Conservation (phyloP, 176 grass and related monocot species). For the Avena eriantha region DNA sequence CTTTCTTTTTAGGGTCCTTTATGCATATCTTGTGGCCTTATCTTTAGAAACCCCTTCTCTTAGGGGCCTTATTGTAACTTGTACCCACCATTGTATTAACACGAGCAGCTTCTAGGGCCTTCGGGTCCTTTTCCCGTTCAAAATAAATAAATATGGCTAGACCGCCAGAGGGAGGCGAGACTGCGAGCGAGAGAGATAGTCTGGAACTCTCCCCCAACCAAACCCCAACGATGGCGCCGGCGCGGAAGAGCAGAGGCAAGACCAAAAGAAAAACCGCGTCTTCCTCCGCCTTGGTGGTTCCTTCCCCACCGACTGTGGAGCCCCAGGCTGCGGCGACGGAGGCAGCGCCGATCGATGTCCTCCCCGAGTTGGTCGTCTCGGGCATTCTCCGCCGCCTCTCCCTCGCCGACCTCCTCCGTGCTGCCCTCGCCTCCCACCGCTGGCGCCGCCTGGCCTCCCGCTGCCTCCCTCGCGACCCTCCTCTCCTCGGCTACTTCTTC, state of each 20-base stretch:
- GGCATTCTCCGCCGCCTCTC: slow-evolving; percentile 12
- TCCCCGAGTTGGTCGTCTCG: not conserved
- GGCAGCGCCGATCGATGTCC: not conserved
- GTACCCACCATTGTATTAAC: no score
- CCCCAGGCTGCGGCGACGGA: not conserved
- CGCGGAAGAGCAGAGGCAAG: not conserved
- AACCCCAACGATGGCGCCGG: not conserved
- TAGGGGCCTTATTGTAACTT: no score
- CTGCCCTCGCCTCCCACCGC: not conserved
- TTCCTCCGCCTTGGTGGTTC: not conserved
- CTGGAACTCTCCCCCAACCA: not conserved
- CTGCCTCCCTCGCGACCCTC: not conserved
- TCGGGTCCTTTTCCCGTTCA: no score
- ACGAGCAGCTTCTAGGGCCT: no score
- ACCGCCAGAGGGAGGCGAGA: no score
- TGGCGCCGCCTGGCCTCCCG: slow-evolving; percentile 16
- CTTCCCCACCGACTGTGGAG: not conserved
- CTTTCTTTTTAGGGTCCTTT: no score
- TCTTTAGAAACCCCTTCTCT: no score
- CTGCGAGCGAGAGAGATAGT: no score
- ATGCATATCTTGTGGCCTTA: no score
- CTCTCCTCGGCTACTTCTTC: not conserved
- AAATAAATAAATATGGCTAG: no score
- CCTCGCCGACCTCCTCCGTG: slow-evolving; percentile 16
- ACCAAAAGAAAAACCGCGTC: not conserved